Conservation (phyloP, 192 early-diverging fungal genomes). For the Geranomyces michiganensis region DNA sequence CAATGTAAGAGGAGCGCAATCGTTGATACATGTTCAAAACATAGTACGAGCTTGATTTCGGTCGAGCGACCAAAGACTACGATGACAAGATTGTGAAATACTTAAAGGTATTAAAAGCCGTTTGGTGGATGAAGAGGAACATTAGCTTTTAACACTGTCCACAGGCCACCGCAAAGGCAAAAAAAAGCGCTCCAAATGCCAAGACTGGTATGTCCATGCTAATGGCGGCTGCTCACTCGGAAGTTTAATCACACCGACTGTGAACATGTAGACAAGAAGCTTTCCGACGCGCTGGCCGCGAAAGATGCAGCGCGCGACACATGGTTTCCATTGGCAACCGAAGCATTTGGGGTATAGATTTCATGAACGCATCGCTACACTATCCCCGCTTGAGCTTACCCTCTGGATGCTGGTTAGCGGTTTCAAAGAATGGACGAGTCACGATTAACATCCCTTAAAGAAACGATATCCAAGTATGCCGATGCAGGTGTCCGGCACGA, state of each 20-base stretch:
- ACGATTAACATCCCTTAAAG: constrained; percentile 29
- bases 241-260: no score
- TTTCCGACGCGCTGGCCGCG: constrained; percentile 35
- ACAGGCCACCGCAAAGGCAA: constrained; percentile 29
- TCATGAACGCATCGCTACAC: not conserved
- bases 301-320: constrained; percentile 31
- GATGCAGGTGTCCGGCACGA: constrained; percentile 30
- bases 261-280: constrained; percentile 32
- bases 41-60: constrained; percentile 26
- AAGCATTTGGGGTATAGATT: constrained; percentile 30
- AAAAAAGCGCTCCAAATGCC: constrained; percentile 29
- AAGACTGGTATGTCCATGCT: constrained; percentile 27
- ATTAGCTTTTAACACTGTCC: constrained; percentile 11
- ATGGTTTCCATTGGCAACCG: constrained; percentile 31
- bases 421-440: constrained; percentile 46
- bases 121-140: not conserved
- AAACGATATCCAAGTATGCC: constrained; percentile 26
- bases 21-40: not conserved
- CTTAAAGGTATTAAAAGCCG: constrained; percentile 22
- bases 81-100: constrained; percentile 33
- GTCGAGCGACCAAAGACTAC: constrained; percentile 20
- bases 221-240: no score
- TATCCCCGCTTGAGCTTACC: not conserved
- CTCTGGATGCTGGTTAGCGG: constrained; percentile 16
- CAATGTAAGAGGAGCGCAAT: not conserved